Percentiles rank a stretch among this genome's conserved stretches.
Conservation (phyloP, 192 early-diverging fungal species). For the Coemansia sp. region DNA sequence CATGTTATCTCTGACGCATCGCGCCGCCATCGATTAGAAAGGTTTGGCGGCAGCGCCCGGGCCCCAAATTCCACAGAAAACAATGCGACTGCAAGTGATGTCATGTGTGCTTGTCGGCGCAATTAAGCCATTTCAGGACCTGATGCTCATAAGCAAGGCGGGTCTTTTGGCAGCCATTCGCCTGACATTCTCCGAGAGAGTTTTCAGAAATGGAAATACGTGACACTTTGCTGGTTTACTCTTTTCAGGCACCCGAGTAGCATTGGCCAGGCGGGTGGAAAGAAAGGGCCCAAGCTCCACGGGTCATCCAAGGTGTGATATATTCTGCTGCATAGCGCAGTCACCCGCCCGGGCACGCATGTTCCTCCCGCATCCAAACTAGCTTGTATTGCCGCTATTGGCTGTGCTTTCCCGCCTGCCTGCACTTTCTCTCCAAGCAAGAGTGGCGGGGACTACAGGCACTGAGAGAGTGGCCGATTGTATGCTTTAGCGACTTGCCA, state of each 20-base stretch:
- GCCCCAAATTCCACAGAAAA: background rate
- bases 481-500: background rate
- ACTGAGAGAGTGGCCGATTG: background rate
- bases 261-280: background rate
- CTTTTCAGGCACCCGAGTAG: background rate
- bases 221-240: background rate
- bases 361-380: too few species aligned
- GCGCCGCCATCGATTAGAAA: background rate
- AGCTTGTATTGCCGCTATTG: too few species aligned
- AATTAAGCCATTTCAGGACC: slow-evolving; percentile 1
- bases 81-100: slow-evolving; percentile 1
- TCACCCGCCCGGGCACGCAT: too few species aligned
- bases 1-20: background rate
- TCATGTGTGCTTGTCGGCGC: background rate
- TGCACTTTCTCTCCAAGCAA: too few species aligned
- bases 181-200: background rate
- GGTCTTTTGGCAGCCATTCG: background rate
- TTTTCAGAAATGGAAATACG: background rate
- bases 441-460: background rate
- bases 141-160: background rate
- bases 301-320: background rate
- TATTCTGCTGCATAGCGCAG: background rate
- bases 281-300: background rate
- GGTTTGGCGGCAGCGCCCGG: slow-evolving; percentile 1
- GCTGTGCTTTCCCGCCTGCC: too few species aligned